Base-by-base conservation (phyloP, 768 basidiomycete species). In the Clathrus columnatus region DNA sequence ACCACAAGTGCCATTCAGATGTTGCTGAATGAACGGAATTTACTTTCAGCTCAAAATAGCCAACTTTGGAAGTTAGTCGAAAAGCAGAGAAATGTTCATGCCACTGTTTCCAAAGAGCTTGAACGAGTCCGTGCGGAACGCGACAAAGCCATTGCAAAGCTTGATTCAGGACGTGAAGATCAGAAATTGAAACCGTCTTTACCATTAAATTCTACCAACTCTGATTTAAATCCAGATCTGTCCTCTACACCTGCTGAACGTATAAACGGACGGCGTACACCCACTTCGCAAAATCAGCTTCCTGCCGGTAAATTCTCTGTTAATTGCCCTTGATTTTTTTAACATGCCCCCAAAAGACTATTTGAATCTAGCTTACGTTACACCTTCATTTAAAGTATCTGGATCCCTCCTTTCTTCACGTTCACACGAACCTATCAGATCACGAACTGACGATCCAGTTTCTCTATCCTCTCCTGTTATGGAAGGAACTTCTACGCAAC, bases 21-120 rank as follows among this genome's bases (percentile, higher is more conserved):
- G 56, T 81, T 83, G 7, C 73, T 95, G 24, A 75, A 75, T 16
- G 93, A 97, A 63, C 81, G 92, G 60, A 95, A 94, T 64, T 69
- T 73, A 41, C 80, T 93, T 49, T 80, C 85, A 10, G 70, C 81
- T 4, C 92, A 95, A 73, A 95, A 95, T 67, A 72, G 83, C 16
- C 91, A 94, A 70, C 81, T 95, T 20, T 95, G 93, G 93, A 94
- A 93, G 69, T 78, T 94, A 59, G 85, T 95, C 65, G 91, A 94
- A 76, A 94, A 92, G 67, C 90, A 93, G 68, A 80, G 90, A 54
- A 69, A 80, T 20, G 87, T 83, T n/a, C 88, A 88, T 65, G 81
- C 79, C 57, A 82, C 86, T 55, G 80, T 90, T 54, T 73, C 86
- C 67, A 88, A 88, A 70, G 91, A 95, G 62, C 75, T 91, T 44